Evolutionary conservation across 768 basidiomycete species (phyloP).

Genomic region (Lyophyllum atratum): DNA sequence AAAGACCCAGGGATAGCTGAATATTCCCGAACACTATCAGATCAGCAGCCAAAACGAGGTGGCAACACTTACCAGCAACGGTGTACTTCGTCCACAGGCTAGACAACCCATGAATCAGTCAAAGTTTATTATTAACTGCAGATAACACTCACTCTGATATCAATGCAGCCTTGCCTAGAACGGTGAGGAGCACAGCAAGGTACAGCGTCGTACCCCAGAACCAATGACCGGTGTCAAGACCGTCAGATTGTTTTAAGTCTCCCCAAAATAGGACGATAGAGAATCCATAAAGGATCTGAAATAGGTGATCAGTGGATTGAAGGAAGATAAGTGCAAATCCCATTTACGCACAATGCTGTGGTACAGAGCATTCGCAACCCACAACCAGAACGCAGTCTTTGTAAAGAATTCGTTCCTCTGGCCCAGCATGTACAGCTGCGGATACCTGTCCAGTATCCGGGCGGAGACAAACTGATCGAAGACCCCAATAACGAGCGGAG

Average conservation of each 20-base stretch:
- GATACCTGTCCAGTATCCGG: slow-evolving; percentile 93
- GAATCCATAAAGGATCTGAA: slow-evolving; percentile 82
- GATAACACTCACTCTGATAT: slow-evolving; percentile 85
- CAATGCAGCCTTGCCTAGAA: slow-evolving; percentile 94
- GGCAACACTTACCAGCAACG: slow-evolving; percentile 65
- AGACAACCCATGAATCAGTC: slow-evolving; percentile 4
- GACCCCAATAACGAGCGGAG: slow-evolving; percentile 95
- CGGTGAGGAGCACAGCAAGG: slow-evolving; percentile 88
- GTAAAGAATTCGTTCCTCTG: slow-evolving; percentile 95
- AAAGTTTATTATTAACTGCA: not conserved
- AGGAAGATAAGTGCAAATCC: not conserved
- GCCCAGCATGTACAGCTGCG: slow-evolving; percentile 92
- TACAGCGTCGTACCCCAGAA: slow-evolving; percentile 99
- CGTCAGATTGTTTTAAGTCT: slow-evolving; percentile 79
- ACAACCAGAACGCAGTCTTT: slow-evolving; percentile 88
- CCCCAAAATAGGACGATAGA: slow-evolving; percentile 93
- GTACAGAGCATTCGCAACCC: slow-evolving; percentile 87
- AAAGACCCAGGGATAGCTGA: slow-evolving; percentile 97
- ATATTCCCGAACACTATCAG: slow-evolving; percentile 9
- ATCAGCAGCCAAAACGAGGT: not conserved
- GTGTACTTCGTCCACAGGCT: slow-evolving; percentile 99
- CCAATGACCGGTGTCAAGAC: slow-evolving; percentile 93
- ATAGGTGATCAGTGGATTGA: not conserved
- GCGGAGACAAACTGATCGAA: slow-evolving; percentile 99
- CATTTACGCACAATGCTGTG: slow-evolving; percentile 73